Evolutionary conservation across 2,329 filamentous ascomycete species (phyloP), one percentile per base, ranked within the genome.

Genomic region (Penicillium sp.): DNA sequence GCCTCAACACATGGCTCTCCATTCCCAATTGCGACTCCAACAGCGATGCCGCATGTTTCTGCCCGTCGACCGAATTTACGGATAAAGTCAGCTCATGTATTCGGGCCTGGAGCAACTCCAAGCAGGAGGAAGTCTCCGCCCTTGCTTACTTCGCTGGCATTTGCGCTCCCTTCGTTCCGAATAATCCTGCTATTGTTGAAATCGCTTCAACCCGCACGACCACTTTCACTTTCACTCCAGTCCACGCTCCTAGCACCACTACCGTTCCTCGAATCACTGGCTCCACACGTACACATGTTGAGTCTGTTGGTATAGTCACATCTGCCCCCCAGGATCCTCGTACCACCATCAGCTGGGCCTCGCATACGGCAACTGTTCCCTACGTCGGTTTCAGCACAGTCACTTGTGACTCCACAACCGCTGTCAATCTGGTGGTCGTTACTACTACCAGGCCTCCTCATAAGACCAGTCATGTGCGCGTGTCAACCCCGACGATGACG

Each of bases 1-100:
- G 92, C 81, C 77, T 97, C 76, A 93, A 92, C 83, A 94, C 91
- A 66, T 96, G 90, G 89, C 77, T 95, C 68, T 83, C 85, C 70
- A 61, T 73, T 8, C 82, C 88, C 48, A 78, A 82, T 68, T 97
- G 92, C 83, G 80, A 82, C 66, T 85, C 89, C 78, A 96, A 96
- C 85, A 87, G 88, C 38, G 90, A 96, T 70, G 77, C 81, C 54
- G 75, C 77, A 62, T 97, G 92, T 84, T 96, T 89, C 86, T 97
- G 92, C 84, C 88, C 89, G 65, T 83, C 88, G 67, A 73, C 82
- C 53, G 78, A 84, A 57, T 92, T 93, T 75, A 88, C 91, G 68
- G 80, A 85, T 73, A 86, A 86, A 68, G 84, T 96, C 72, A 91
- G 88, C 73, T 78, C 83, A 57, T 97, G 92, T 77, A 80, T 97